Evolutionary conservation across 208 protist species (phyloP), one percentile per base, ranked within the genome.

Genomic region (Crithidia expoeki): DNA sequence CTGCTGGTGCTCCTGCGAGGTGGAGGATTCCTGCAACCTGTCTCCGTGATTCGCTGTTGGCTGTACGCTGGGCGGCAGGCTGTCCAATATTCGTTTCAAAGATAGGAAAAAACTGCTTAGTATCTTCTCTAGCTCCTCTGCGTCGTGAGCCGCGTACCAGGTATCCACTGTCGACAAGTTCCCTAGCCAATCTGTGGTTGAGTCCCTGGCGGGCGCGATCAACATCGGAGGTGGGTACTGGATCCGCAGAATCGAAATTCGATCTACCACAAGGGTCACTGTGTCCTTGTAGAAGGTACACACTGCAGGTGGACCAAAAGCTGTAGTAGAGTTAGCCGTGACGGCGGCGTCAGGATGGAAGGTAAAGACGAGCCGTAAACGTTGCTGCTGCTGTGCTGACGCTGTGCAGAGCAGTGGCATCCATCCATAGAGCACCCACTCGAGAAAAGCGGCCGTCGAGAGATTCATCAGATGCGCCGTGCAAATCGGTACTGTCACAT

Each of bases 391-490:
- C 46, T 36, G 68, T 10, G 40, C 27, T 1, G 38, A n/a, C 0
- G 44, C 33, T n/a, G 50, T 11, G 4, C 27, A 62, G 9, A 60
- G 44, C 36, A 71, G 49, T 16, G 38, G 49, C 25, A 68, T 51
- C 56, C 72, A 75, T 12, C 74, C 67, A 63, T 92, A 87, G 19
- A 85, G 47, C 50, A 90, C 69, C 75, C 83, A 79, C 66, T 93
- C 87, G 14, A 90, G 47, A 74, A 93, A 88, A 11, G 79, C 71
- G 10, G 74, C 87, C 23, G 79, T 81, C 28, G 87, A 93, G 60
- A 90, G 2, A 69, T 83, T 89, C 17, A 88, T 52, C 36, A 79
- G 60, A 58, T 88, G 84, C n/a, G 80, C 66, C 1, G 82, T 78
- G 40, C 72, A 77, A 17, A 72, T 32, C 1, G 61, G 58, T 6